Evolutionary conservation across 1,139 yeast species (phyloP), one percentile per base, ranked within the genome.

Genomic region (Tardiomyces blankii): DNA sequence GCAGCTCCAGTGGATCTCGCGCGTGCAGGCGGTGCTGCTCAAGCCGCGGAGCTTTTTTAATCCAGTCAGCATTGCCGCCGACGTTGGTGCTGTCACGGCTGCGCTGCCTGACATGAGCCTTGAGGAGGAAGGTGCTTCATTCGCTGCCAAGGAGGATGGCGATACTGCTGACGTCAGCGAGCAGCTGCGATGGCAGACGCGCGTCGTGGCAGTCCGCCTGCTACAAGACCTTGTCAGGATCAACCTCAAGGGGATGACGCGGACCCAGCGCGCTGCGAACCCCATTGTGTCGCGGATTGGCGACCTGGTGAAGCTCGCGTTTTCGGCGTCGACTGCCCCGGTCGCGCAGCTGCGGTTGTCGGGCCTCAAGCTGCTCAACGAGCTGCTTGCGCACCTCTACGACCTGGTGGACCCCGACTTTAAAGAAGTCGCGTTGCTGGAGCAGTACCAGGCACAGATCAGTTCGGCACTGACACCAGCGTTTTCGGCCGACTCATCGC

Each of bases 371-470:
- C 67, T 89, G 21, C 68, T 91, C 38, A 86, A 87, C 13, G 75
- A 78, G 48, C 62, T 79, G 19, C 63, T 81, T 40, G 62, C 62
- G n/a, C 62, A 65, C 1, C 72, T 70, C 53, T 70, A 75, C 11
- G 68, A 68, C 32, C 66, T 80, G 48, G 76, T 72, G 12, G 96
- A 87, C 60, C 88, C 93, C 0, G 74, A 82, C 41, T 82, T 81
- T 55, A 81, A 85, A 0, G 80, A 80, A 1, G 76, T 76, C 11
- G 78, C 93, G 0, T 71, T 88, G 12, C 68, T 91, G 48, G 95
- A 86, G 55, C 96, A 88, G 62, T 95, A 85, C 57, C 96, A 91
- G 58, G 97, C 97, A 0, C 96, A 88, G 56, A 84, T 91, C 16
- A 82, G 87, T 12, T 82, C 95, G 51, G 95, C 97, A 0, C 71